These are phyloP conservation scores for Chalciporus sphaerocephalus DNA, from an alignment of 768 basidiomycete species.

Conservation along the genomic window DNA sequence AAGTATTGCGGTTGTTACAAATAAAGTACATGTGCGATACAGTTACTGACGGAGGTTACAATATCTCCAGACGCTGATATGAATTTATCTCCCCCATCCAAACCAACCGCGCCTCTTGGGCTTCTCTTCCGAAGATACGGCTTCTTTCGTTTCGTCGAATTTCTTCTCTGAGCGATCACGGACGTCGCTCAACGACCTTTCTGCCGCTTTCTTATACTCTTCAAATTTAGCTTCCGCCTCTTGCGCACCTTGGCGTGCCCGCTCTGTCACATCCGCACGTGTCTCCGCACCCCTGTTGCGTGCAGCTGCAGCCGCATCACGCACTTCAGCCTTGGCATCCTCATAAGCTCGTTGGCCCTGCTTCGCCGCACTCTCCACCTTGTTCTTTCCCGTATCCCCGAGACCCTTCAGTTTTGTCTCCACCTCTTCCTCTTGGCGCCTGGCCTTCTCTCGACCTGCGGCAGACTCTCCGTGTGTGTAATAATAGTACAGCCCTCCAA, in stretches of 20 bases:
- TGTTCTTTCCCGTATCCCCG: conserved; percentile 31
- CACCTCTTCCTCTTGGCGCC: conserved; percentile 32
- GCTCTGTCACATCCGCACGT: conserved; percentile 23
- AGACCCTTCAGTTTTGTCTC: conserved; percentile 26
- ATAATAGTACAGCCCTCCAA: conserved; percentile 38
- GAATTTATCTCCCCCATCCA: conserved; percentile 34
- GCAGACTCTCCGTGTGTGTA: conserved; percentile 26
- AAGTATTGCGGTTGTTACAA: neutral
- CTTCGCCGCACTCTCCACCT: conserved; percentile 23
- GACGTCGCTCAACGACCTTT: conserved; percentile 21
- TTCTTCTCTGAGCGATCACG: conserved; percentile 25
- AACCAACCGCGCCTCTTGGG: conserved; percentile 35
- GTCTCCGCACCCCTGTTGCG: conserved; percentile 20
- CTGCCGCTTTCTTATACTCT: conserved; percentile 25
- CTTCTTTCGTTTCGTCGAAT: conserved; percentile 30
- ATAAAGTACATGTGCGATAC: neutral
- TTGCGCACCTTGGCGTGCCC: conserved; percentile 23
- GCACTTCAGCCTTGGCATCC: conserved; percentile 29
- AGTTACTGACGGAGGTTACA: neutral
- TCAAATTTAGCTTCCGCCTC: conserved; percentile 24
- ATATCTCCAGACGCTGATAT: neutral
- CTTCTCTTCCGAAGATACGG: conserved; percentile 18
- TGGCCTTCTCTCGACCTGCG: conserved; percentile 20
- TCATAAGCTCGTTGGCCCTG: conserved; percentile 34
- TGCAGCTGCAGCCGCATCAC: conserved; percentile 14